These are phyloP conservation scores for Deinandra increscens DNA, from an alignment of 129 eudicot genomes.

Conservation along the genomic window DNA sequence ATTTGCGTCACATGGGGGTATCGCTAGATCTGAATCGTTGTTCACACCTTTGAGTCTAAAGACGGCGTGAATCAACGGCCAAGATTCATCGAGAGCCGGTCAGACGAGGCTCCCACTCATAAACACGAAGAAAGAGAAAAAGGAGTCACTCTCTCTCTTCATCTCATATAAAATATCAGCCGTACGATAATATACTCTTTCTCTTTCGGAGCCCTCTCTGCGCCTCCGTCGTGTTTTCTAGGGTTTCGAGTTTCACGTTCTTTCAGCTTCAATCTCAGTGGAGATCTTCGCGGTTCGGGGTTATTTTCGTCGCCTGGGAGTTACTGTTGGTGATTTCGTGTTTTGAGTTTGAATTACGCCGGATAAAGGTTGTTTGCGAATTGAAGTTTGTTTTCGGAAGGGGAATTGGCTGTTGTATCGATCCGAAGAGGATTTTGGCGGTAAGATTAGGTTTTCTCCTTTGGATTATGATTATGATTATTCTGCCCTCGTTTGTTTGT, in stretches of 20 bases:
- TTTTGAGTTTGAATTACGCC: slow-evolving; percentile 15
- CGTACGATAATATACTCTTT: slow-evolving; percentile 30
- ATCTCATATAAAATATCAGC: slow-evolving; percentile 6
- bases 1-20: slow-evolving; percentile 21
- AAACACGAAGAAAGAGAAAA: not conserved
- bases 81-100: not conserved
- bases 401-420: slow-evolving; percentile 2
- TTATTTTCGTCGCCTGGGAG: slow-evolving; percentile 3
- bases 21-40: slow-evolving; percentile 9
- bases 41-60: slow-evolving; percentile 21
- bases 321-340: slow-evolving; percentile 17
- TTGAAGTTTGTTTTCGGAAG: slow-evolving; percentile 15
- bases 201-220: slow-evolving; percentile 20
- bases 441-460: slow-evolving; percentile 30
- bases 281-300: slow-evolving; percentile 23
- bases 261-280: slow-evolving; percentile 9
- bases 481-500: not conserved
- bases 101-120: slow-evolving; percentile 17
- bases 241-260: slow-evolving; percentile 24
- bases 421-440: not conserved
- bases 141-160: slow-evolving; percentile 18
- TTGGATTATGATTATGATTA: slow-evolving; percentile 19
- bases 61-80: slow-evolving; percentile 38
- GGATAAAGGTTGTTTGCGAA: slow-evolving; percentile 2
- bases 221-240: slow-evolving; percentile 31